Base-by-base conservation (phyloP, 768 basidiomycete species). In the Guyanaporus albipodus region DNA sequence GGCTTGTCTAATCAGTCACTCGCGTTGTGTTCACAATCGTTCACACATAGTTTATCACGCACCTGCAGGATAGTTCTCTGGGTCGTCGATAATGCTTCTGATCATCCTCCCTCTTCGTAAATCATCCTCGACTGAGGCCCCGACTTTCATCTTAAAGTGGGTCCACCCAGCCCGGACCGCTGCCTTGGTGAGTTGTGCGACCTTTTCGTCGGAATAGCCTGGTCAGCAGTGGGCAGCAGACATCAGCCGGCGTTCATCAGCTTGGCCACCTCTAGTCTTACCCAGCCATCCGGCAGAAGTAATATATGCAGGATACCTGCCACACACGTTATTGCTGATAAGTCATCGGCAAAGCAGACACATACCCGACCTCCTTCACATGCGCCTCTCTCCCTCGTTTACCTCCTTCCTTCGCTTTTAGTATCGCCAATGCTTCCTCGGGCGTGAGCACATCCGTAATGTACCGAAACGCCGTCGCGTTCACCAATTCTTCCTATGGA, bases 61-160 rank as follows among this genome's bases (percentile, higher is more conserved):
- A 74, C 59, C 17, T 82, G 87, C 24, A 87, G 78, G 62, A 51
- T 48, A 58, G 32, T 87, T 82, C 52, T 79, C 77, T 0, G 90
- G 87, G 68, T 96, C 85, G 62, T 96, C 93, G 59, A 96, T 93
- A 63, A 96, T 87, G 19, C 85, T 85, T 43, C 94, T 82, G 54
- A 95, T 91, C 60, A 96, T 75, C 56, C 75, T 82, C 11, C 90
- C 89, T 38, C 93, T 81, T 24, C 89, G 83, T 26, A 92, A 69
- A 66, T 96, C 93, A 60, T 85, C 80, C 23, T 81, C 78, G 42
- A 79, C 75, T 67, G 89, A 78, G 18, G 86, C 83, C 34, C 93
- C 93, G 53, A 96, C 92, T 70, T 97, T 96, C 83, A 95, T 91
- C 73, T 96, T 96, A 80, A 96, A 95, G 72, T 94, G 91, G 68